Evolutionary conservation across 2,329 filamentous ascomycete species (phyloP).

Genomic region (Epichloe festucae): DNA sequence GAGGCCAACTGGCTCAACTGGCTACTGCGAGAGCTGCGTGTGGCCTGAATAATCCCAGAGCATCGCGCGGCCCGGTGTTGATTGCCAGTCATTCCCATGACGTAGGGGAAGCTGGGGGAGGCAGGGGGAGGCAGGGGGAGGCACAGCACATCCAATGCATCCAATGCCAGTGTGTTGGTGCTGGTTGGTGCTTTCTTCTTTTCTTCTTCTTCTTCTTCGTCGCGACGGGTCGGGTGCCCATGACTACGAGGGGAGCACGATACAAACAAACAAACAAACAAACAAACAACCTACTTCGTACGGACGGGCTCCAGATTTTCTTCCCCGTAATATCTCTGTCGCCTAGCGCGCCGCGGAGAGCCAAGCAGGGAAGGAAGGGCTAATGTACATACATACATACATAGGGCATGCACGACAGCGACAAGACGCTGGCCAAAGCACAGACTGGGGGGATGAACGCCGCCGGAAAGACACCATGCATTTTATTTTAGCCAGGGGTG

Average conservation of each 20-base stretch:
- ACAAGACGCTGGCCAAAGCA: too few relatives aligned
- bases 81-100: conserved; percentile 6
- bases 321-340: neutral
- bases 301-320: neutral
- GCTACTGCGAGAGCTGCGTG: too few relatives aligned
- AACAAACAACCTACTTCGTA: neutral
- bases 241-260: neutral
- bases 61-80: neutral
- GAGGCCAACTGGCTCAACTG: too few relatives aligned
- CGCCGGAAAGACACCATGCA: too few relatives aligned
- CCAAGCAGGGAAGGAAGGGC: neutral
- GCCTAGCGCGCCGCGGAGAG: neutral
- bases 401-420: neutral
- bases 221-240: too few relatives aligned
- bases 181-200: neutral
- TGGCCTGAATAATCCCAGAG: neutral
- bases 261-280: neutral
- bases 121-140: conserved; percentile 1
- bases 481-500: too few relatives aligned
- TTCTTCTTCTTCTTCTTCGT: too few relatives aligned
- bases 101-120: conserved; percentile 5
- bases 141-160: too few relatives aligned
- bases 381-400: too few relatives aligned
- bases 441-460: neutral
- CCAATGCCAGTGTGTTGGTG: neutral